Conservation (phyloP, 768 basidiomycete species). For the Kwoniella mangroviensis region DNA sequence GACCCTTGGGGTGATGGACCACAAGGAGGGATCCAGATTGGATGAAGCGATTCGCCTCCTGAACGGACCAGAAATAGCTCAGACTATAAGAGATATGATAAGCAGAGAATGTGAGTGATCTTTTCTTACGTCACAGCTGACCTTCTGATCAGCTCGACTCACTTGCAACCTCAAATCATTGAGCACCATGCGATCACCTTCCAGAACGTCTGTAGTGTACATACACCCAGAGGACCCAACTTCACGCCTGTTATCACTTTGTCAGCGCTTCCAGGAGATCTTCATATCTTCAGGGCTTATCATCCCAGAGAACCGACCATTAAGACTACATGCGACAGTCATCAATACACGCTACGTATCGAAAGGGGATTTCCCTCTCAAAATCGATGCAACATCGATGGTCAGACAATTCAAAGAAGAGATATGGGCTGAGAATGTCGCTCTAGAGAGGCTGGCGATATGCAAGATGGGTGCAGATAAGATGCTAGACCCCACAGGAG, state of each 20-base stretch:
- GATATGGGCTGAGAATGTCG: slow-evolving; percentile 8
- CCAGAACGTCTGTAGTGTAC: slow-evolving; percentile 12
- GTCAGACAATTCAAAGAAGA: not conserved
- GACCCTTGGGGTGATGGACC: slow-evolving; percentile 9
- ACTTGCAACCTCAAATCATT: slow-evolving; percentile 3
- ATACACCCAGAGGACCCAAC: not conserved
- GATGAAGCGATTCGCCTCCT: not conserved
- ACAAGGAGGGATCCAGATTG: not conserved
- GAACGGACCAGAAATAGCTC: not conserved
- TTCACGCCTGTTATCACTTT: not conserved
- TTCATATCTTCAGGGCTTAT: not conserved
- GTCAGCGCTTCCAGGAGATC: slow-evolving; percentile 7
- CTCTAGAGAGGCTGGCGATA: slow-evolving; percentile 6
- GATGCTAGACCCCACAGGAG: not conserved
- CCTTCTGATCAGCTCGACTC: not conserved
- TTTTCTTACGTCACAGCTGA: not conserved
- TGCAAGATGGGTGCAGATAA: slow-evolving; percentile 11
- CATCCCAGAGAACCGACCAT: slow-evolving; percentile 1
- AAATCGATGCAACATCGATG: not conserved
- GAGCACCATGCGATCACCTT: slow-evolving; percentile 10
- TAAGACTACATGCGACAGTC: slow-evolving; percentile 2
- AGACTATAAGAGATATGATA: not conserved
- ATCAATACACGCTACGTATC: slow-evolving; percentile 9
- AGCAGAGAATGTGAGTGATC: not conserved
- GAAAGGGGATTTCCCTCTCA: not conserved